Evolutionary conservation across 106 monocot species (phyloP).

Genomic region (Vanilla planifolia): DNA sequence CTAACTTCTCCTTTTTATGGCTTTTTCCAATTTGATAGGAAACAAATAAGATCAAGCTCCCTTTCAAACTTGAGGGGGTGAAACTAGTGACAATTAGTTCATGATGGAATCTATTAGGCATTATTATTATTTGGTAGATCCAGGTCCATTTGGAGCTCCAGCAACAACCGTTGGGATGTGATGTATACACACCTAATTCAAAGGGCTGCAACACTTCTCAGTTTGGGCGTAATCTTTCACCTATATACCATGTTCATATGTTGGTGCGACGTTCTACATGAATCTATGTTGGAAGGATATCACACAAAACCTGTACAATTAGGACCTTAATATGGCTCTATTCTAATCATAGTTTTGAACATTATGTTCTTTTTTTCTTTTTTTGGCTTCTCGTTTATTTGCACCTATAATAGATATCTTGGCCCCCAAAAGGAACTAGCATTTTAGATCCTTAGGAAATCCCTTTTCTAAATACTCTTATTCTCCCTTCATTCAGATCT

Average conservation of each 20-base stretch:
- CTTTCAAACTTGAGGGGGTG: neutral
- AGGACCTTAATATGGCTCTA: neutral
- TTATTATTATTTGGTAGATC: neutral
- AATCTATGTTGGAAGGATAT: conserved; percentile 7
- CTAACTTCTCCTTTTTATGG: neutral
- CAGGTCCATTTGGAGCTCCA: neutral
- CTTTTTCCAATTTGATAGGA: neutral
- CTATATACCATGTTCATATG: conserved; percentile 16
- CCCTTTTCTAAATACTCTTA: neutral
- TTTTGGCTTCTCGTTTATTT: neutral
- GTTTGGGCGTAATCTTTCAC: conserved; percentile 19
- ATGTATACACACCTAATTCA: conserved; percentile 17
- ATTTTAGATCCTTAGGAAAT: neutral
- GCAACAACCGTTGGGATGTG: conserved; percentile 12
- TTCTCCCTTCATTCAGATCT: neutral
- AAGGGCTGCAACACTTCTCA: conserved; percentile 20
- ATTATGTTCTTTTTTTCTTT: neutral
- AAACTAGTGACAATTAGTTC: neutral
- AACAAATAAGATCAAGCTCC: neutral
- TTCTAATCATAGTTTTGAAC: conserved; percentile 5
- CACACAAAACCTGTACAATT: conserved; percentile 8
- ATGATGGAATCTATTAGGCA: neutral
- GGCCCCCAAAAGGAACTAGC: neutral
- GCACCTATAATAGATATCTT: conserved; percentile 1
- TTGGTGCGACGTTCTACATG: neutral